These are phyloP conservation scores for Ophiosphaerella narmari DNA, from an alignment of 2,329 filamentous ascomycete genomes.

Conservation along the genomic window DNA sequence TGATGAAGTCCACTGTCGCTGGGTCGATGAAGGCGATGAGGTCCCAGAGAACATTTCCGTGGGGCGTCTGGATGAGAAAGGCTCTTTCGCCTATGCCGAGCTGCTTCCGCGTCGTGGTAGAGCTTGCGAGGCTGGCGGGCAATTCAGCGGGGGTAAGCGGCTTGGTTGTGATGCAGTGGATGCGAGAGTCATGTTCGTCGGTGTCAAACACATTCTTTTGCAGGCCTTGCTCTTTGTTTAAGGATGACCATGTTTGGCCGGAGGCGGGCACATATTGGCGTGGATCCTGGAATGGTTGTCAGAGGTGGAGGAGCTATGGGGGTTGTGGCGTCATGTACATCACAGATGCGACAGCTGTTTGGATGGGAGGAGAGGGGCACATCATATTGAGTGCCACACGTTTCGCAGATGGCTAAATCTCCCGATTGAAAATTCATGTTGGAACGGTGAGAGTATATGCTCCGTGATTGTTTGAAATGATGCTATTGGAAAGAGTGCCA, in stretches of 20 bases:
- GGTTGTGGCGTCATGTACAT: slow-evolving; percentile 55
- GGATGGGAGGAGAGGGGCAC: slow-evolving; percentile 54
- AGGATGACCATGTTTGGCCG: slow-evolving; percentile 70
- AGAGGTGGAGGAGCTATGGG: slow-evolving; percentile 4
- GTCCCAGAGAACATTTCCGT: slow-evolving; percentile 81
- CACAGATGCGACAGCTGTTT: slow-evolving; percentile 70
- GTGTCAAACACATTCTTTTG: slow-evolving; percentile 62
- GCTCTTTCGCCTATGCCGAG: slow-evolving; percentile 77
- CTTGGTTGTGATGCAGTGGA: slow-evolving; percentile 53
- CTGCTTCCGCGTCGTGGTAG: slow-evolving; percentile 46
- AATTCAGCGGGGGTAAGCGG: slow-evolving; percentile 24
- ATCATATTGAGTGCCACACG: slow-evolving; percentile 74
- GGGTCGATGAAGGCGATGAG: slow-evolving; percentile 71
- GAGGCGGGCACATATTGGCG: slow-evolving; percentile 69
- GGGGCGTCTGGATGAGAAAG: slow-evolving; percentile 67
- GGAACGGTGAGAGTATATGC: neutral
- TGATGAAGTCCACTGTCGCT: slow-evolving; percentile 64
- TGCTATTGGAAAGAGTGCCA: neutral
- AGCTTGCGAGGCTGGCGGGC: slow-evolving; percentile 42
- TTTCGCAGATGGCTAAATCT: slow-evolving; percentile 64
- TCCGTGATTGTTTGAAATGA: neutral
- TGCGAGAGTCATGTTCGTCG: slow-evolving; percentile 50
- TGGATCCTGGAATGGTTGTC: slow-evolving; percentile 52
- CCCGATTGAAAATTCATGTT: slow-evolving; percentile 38
- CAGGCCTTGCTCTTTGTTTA: slow-evolving; percentile 50